Evolutionary conservation across 2,329 filamentous ascomycete genomes (phyloP).

Genomic region (Trichoderma asperellum): DNA sequence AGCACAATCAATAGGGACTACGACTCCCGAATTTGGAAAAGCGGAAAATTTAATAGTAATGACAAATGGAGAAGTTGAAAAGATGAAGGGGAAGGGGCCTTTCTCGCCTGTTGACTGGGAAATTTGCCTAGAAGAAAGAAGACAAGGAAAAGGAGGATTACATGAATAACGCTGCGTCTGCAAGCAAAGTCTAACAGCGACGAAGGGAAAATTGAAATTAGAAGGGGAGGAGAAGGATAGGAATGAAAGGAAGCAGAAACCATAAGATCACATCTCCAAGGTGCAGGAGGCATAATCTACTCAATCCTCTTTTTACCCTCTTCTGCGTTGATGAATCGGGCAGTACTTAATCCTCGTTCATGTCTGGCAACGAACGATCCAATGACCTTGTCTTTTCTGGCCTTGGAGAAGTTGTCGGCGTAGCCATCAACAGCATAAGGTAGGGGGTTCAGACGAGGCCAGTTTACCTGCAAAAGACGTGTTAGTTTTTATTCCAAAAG

Average conservation of each 20-base stretch:
- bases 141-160: neutral
- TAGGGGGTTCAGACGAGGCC: slow-evolving; percentile 93
- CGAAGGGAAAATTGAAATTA: slow-evolving; percentile 27
- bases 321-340: slow-evolving; percentile 81
- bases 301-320: slow-evolving; percentile 99
- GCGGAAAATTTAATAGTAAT: slow-evolving; percentile 2
- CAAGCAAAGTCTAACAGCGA: slow-evolving; percentile 26
- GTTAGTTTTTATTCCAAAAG: neutral
- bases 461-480: slow-evolving; percentile 73
- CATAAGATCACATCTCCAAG: neutral
- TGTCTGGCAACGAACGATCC: slow-evolving; percentile 71
- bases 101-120: neutral
- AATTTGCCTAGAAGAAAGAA: neutral
- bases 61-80: neutral
- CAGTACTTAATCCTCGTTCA: slow-evolving; percentile 82
- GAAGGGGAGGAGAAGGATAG: slow-evolving; percentile 18
- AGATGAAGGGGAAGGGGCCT: neutral
- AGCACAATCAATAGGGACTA: neutral
- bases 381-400: slow-evolving; percentile 79
- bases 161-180: slow-evolving; percentile 24
- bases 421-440: slow-evolving; percentile 86
- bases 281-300: slow-evolving; percentile 46
- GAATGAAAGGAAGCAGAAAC: slow-evolving; percentile 21
- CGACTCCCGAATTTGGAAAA: neutral
- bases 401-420: slow-evolving; percentile 81